Base-by-base conservation (phyloP, 2,329 filamentous ascomycete species). In the Fusarium sp. region DNA sequence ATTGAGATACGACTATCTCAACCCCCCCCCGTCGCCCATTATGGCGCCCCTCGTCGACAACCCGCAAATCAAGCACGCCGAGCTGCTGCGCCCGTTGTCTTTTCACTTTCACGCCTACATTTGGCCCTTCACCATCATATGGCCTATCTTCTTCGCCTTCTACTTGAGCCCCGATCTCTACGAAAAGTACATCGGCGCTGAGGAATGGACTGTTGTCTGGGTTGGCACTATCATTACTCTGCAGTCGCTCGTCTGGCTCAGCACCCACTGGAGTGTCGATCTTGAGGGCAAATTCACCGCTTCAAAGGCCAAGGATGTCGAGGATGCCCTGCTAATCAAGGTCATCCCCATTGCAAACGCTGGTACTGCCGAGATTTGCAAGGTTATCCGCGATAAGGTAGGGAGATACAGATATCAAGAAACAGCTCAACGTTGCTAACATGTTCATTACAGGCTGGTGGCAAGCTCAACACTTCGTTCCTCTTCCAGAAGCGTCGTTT, bases 121-220 rank as follows among this genome's bases (percentile, higher is more conserved):
- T 73, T 97, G 93, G 93, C 96, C 96, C 0, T 99, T 97, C 76
- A 83, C 90, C 62, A 89, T 97, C 71, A 84, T 94, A 75, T 99
- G 96, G 94, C 96, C 96, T 52, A 82, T 92, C 74, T 98, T 98
- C 81, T 87, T 97, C 70, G 88, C 92, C 78, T 89, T 94, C 80
- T 98, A 97, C 79, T 88, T 97, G 54, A 91, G 89, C 22, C 85
- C 89, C 65, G 90, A 93, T 54, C 89, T 92, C 71, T 99, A 99
- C 80, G 91, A 97, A 71, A 91, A 90, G 77, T 90, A 98, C 82
- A 96, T 99, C 69, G 88, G 92, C 74, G 94, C 91, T n/a, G 90
- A 92, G 73, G 96, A 99, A 84, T 99, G 96, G 95, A 98, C 96
- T 1, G 97, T 97, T 78, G 93, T 99, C 67, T 99, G 93, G 90